These are phyloP conservation scores for Cochlearia excelsa DNA, from an alignment of 345 rosid species.

Conservation along the genomic window DNA sequence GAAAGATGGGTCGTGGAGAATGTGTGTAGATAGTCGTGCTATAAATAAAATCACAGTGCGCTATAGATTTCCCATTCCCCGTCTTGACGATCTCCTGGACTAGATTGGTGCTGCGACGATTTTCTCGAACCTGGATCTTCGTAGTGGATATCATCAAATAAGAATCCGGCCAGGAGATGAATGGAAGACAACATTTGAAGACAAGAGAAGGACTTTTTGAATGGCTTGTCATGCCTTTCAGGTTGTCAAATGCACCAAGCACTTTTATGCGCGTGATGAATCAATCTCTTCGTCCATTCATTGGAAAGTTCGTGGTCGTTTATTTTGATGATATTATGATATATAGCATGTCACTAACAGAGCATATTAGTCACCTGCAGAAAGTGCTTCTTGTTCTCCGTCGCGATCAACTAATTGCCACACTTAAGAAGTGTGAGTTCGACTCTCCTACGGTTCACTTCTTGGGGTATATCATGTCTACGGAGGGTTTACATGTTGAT, in stretches of 20 bases:
- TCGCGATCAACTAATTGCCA: not conserved
- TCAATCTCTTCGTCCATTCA: not conserved
- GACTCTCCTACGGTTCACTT: not conserved
- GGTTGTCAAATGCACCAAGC: not conserved
- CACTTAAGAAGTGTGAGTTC: not conserved
- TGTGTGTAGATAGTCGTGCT: not conserved
- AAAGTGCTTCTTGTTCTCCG: not conserved
- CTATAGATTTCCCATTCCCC: not conserved
- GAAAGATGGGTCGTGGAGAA: not conserved
- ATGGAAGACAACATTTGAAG: not conserved
- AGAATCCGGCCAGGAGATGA: not conserved
- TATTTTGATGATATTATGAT: not conserved
- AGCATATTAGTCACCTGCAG: not conserved
- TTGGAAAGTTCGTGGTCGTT: not conserved
- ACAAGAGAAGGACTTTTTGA: not conserved
- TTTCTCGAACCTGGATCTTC: not conserved
- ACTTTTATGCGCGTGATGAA: not conserved
- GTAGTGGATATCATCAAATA: not conserved
- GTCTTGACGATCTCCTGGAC: not conserved
- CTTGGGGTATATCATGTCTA: not conserved
- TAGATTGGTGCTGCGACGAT: not conserved
- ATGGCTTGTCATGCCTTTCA: conserved; percentile 1
- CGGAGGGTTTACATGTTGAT: not conserved
- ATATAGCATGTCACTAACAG: not conserved
- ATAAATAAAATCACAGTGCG: not conserved